Base-by-base conservation (phyloP, 2,329 filamentous ascomycete species). In the Cladosporium sphaerospermum region DNA sequence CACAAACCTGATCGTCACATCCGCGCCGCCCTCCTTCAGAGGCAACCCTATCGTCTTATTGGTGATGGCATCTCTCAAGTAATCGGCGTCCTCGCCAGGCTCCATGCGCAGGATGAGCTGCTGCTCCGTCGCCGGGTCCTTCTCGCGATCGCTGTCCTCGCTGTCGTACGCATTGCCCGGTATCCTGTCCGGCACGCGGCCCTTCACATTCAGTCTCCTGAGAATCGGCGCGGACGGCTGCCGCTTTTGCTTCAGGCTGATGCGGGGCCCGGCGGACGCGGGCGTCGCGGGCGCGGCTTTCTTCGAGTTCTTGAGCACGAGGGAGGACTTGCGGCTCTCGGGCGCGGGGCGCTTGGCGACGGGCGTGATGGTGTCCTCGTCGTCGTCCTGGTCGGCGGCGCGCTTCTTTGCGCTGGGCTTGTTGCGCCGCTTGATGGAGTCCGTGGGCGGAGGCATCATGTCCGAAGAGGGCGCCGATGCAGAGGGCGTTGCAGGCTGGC, bases 131-230 rank as follows among this genome's bases (percentile, higher is more conserved):
- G 86, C 80, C 0, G 93, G 93, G 64, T 99, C 93, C 9, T 76
- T 71, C 69, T 99, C 93, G 11, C 85, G 83, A 65, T 97, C 93
- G 52, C 90, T 93, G 10, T 91, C 89, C 70, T 97, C 93, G 3
- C 91, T 96, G 68, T 99, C 93, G 71, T 97, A 99, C 7, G 92
- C 93, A 53, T 95, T 89, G 48, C 93, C 93, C 1, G 82, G 80
- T 4, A 84, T 83, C 58, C 88, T 81, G 32, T 80, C 75, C 6
- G 88, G 85, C 1, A 81, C 77, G 57, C 83, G 80, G n/a, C 85
- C 85, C 61, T 60, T 60, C 18, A 56, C 55, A 18, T 56, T 61
- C 51, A 59, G 56, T 44, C 45, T 45, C 46, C 52, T 48, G 40
- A 54, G 52, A 34, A 55, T 57, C 9, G 58, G 59, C 9, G 54